Conservation (phyloP, 345 rosid species). For the Syzygium aromaticum region DNA sequence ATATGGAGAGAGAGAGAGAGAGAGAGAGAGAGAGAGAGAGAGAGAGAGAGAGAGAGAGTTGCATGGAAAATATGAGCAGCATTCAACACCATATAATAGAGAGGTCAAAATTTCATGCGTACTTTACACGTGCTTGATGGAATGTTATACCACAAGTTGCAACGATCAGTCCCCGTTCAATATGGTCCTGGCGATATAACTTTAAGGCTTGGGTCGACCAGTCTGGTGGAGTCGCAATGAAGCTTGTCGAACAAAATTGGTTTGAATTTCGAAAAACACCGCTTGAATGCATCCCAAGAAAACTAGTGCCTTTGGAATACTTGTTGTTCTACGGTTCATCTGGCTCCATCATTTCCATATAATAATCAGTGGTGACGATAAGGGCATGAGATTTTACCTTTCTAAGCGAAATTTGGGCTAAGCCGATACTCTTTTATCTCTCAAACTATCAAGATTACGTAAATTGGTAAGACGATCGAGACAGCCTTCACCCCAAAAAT, state of each 20-base stretch:
- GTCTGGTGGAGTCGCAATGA: background rate
- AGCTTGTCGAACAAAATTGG: background rate
- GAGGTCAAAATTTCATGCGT: background rate
- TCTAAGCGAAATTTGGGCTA: background rate
- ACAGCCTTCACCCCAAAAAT: too few species aligned
- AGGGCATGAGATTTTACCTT: background rate
- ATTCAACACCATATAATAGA: background rate
- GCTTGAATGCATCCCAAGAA: background rate
- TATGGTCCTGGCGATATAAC: background rate
- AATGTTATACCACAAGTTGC: background rate
- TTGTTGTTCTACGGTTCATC: background rate
- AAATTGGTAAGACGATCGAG: too few species aligned
- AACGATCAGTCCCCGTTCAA: fast-evolving
- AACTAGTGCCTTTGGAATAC: too few species aligned
- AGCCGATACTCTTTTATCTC: too few species aligned
- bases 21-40: background rate
- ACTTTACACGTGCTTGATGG: fast-evolving
- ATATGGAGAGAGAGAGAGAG: background rate
- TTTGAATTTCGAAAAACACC: background rate
- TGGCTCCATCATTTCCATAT: background rate
- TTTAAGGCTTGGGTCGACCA: background rate
- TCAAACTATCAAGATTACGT: background rate
- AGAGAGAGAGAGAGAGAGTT: too few species aligned
- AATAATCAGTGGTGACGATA: background rate
- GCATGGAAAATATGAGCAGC: background rate